These are phyloP conservation scores for Stachybotrys echinatus DNA, from an alignment of 2,329 filamentous ascomycete genomes.

Conservation along the genomic window DNA sequence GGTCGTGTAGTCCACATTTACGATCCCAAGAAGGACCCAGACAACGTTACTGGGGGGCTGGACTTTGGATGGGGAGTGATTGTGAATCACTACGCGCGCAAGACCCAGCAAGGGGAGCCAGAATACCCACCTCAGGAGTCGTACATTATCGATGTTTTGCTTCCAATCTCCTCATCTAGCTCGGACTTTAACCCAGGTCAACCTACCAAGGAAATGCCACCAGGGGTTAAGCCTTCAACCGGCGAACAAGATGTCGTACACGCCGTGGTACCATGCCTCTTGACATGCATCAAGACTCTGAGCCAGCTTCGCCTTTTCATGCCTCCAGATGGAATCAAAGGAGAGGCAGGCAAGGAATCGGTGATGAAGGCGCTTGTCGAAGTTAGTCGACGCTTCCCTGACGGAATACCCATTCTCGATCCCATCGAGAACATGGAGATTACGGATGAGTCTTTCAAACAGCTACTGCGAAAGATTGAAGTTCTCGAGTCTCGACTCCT, in stretches of 20 bases:
- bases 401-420: constrained; percentile 83
- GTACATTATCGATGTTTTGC: constrained; percentile 76
- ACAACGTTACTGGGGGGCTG: constrained; percentile 26
- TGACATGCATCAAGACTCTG: constrained; percentile 80
- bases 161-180: constrained; percentile 52
- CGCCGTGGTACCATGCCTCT: constrained; percentile 66
- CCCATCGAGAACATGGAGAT: constrained; percentile 97
- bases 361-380: constrained; percentile 70
- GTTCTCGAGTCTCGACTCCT: constrained; percentile 87
- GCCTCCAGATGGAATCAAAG: constrained; percentile 65
- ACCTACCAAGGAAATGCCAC: constrained; percentile 42
- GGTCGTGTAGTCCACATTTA: constrained; percentile 88
- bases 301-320: constrained; percentile 80
- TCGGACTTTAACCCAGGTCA: constrained; percentile 35
- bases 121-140: constrained; percentile 70
- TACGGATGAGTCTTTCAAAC: constrained; percentile 87
- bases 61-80: constrained; percentile 97
- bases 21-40: constrained; percentile 49
- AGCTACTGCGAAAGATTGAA: constrained; percentile 91
- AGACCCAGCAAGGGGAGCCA: constrained; percentile 61
- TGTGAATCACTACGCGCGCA: constrained; percentile 65
- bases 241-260: constrained; percentile 23
- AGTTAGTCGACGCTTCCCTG: constrained; percentile 81
- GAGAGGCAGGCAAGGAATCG: constrained; percentile 58
- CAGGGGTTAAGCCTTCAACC: constrained; percentile 46